Evolutionary conservation across 2,329 filamentous ascomycete genomes (phyloP), one percentile per base, ranked within the genome.

Genomic region (Bretziella fagacearum): DNA sequence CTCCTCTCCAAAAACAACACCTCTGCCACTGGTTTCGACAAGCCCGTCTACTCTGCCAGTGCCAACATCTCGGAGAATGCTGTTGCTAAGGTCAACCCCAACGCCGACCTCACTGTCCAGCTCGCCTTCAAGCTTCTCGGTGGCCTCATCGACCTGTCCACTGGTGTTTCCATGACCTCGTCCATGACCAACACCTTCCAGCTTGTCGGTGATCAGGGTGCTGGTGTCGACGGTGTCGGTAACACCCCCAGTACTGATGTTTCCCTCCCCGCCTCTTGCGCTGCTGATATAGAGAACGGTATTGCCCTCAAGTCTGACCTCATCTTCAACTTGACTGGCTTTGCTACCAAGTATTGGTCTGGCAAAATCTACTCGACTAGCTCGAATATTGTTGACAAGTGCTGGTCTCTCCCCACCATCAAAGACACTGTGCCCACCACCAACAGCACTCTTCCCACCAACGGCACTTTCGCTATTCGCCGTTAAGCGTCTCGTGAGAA

Each of bases 31-130:
- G 62, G 62, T 7, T 65, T 62, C 62, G 55, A 53, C 8, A 41
- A 47, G 22, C 63, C 63, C 20, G 51, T 55, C n/a, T 63, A 64
- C 53, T 56, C 54, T 36, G 58, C 59, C 26, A 52, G 56, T 30
- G 57, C 56, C 50, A 60, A 63, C 51, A 57, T 62, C 46, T 56
- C 57, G 20, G 55, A 60, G 43, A 53, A 57, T 15, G 58, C 57
- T 6, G 55, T 54, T 7, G 60, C 60, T 2, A 52, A 55, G 4
- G 46, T 62, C 48, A 60, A 63, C 46, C 58, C 62, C 3, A 57
- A 52, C 29, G 56, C 59, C 3, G 53, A 58, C 13, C 54, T 64
- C 55, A 58, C 65, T 50, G 54, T 69, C 55, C 49, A 70, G 54
- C 46, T 64, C 50, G 49, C 57, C 40, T 48, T 64, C 54, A 53